phyloP scores from a whole-genome alignment of 371 early-diverging fungal species.

The Mucor plumbeus region DNA sequence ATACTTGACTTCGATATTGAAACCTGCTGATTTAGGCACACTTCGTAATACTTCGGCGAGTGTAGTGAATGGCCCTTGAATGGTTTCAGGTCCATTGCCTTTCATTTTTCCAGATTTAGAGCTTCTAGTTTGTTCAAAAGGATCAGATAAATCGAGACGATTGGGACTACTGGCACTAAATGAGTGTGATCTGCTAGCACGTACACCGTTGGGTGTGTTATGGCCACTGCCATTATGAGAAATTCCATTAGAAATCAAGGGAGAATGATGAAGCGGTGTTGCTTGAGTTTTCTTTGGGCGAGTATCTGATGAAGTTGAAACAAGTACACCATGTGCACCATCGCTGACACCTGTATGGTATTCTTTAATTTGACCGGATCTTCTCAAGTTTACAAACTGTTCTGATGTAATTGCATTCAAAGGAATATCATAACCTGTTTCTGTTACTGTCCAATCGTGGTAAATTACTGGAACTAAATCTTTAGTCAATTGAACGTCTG shows the following conservation, averaged over 20 bases:
- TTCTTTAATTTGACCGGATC: slow-evolving; percentile 55
- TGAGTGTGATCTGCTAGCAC: slow-evolving; percentile 57
- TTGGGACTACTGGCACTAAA: slow-evolving; percentile 49
- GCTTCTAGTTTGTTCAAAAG: slow-evolving; percentile 41
- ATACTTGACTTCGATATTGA: slow-evolving; percentile 98
- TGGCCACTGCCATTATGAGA: not conserved
- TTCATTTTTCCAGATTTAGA: slow-evolving; percentile 57
- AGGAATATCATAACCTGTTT: slow-evolving; percentile 85
- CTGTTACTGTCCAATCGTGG: slow-evolving; percentile 93
- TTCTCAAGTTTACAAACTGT: slow-evolving; percentile 72
- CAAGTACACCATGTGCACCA: slow-evolving; percentile 30
- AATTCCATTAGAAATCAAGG: not conserved
- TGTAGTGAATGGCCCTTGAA: slow-evolving; percentile 86
- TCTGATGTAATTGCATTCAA: slow-evolving; percentile 72
- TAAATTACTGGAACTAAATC: slow-evolving; percentile 92
- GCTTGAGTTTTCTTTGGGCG: not conserved
- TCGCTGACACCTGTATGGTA: slow-evolving; percentile 55
- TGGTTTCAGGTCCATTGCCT: slow-evolving; percentile 73
- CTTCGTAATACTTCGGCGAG: slow-evolving; percentile 78
- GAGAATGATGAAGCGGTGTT: not conserved
- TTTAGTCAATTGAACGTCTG: slow-evolving; percentile 95
- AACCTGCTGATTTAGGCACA: slow-evolving; percentile 82
- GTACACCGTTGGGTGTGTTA: slow-evolving; percentile 20
- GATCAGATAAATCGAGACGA: slow-evolving; percentile 32
- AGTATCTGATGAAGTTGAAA: slow-evolving; percentile 18